Base-by-base conservation (phyloP, 495 filamentous ascomycete species). In the Hyphodiscus hymeniophilus region DNA sequence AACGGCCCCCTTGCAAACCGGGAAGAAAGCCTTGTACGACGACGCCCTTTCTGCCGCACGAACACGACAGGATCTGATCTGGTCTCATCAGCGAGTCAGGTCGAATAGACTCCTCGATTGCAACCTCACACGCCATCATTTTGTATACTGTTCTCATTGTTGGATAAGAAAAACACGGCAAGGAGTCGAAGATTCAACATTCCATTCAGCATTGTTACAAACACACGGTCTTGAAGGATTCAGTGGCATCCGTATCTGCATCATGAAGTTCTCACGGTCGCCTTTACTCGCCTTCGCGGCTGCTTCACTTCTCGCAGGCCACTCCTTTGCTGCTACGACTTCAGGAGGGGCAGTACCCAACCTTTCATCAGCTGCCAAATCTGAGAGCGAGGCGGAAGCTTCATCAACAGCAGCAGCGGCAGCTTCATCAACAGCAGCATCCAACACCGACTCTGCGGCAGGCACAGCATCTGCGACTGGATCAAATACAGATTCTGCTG, bases 401-500 rank as follows among this genome's bases (percentile, higher is more conserved):
- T 23, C 30, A 13, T 18, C 40, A 3, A 23, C 38, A 6, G 24
- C 38, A 7, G 2, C 48, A 26, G 20, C 20, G 15, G 22, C 38
- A 4, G 8, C 47, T 12, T 17, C 7, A 16, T 1, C 38, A 10
- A 38, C 48, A 18, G 6, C 24, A 16, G 32, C 22, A 16, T 34
- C 42, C 7, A 17, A 42, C 17, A 42, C 47, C 11, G 16, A 7
- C 8, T 12, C 17, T 17, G 17, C 47, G 18, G 35, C 7, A 10
- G 21, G 24, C 10, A 11, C 31, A 13, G 20, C 11, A 38, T 28
- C 22, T 10, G 23, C 21, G 10, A 31, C 41, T 8, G 38, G 5
- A 10, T 28, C 26, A 4, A 41, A 24, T 10, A 41, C 38, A 21
- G 32, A 26, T 35, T 56, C 54, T 16, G 30, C 45, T 15, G 50